Evolutionary conservation across 2,329 filamentous ascomycete genomes (phyloP).

Genomic region (Venturia nashicola): DNA sequence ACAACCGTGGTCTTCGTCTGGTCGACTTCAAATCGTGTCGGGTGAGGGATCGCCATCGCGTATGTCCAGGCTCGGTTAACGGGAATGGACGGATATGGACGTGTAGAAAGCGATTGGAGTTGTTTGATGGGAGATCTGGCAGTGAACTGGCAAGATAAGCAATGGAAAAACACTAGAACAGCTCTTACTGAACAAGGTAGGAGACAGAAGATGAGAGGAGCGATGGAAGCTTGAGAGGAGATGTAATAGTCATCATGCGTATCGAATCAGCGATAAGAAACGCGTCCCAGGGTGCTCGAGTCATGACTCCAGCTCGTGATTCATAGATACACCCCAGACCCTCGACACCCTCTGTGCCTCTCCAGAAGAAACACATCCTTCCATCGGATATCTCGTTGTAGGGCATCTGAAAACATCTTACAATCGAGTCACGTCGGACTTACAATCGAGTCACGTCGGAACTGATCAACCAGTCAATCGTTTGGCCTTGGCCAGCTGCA

Average conservation of each 20-base stretch:
- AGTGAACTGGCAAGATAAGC: not conserved
- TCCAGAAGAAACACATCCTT: not conserved
- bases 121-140: not conserved
- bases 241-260: not conserved
- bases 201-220: slow-evolving; percentile 15
- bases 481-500: not conserved
- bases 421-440: not conserved
- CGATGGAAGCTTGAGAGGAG: slow-evolving; percentile 5
- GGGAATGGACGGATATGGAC: not conserved
- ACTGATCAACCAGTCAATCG: not conserved
- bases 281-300: not conserved
- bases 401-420: not conserved
- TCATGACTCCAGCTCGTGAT: not conserved
- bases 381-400: not conserved
- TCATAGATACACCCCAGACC: not conserved
- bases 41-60: slow-evolving; percentile 8
- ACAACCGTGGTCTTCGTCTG: slow-evolving; percentile 15
- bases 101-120: not conserved
- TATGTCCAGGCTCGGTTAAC: not conserved
- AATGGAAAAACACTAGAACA: not conserved
- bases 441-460: not conserved
- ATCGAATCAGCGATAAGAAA: slow-evolving; percentile 4
- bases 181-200: not conserved
- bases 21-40: not conserved
- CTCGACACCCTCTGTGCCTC: too few relatives aligned